Evolutionary conservation across 1,139 yeast species (phyloP), one percentile per base, ranked within the genome.

Genomic region (Pneumocystis canis): DNA sequence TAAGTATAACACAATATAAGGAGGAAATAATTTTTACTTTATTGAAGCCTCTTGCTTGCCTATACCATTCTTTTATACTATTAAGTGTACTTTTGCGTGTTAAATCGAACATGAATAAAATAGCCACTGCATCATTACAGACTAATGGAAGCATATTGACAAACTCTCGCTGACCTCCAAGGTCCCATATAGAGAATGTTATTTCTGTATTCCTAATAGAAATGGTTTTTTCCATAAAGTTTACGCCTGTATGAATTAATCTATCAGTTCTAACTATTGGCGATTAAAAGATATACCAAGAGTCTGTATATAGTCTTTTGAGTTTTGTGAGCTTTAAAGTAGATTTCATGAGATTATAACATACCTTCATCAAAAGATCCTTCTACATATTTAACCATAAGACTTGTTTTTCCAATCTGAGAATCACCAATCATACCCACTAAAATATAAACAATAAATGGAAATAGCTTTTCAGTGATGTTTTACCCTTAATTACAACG

Each of bases 361-460:
- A 54, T 7, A 41, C 47, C 92, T 70, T 89, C 95, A 71, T 89
- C 96, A 72, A 87, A 92, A 58, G 89, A 83, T 62, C 95, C 95
- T 71, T 92, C 97, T 28, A 92, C 97, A 71, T 92, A 92, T 71
- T 92, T 90, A 39, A 90, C 96, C 98, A 92, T 92, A 64, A 92
- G 76, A 9, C 97, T 89, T 0, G 99, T 92, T 71, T 92, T 92
- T 5, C 99, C 99, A n/a, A 92, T 92, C 70, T 89, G 96, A 1
- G 97, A 95, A 73, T 94, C 98, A 9, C 99, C 99, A 63, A 92
- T 84, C 63, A 92, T 81, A 7, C 97, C 98, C 30, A 92, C 89
- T 71, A 92, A 94, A 61, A 92, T 79, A 11, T 94, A 89, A 56
- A 89, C 92, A 66, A 73, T 71, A 25, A 47, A 11, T 47, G 14